These are phyloP conservation scores for Clarkia xantiana DNA, from an alignment of 345 rosid genomes.

Conservation along the genomic window DNA sequence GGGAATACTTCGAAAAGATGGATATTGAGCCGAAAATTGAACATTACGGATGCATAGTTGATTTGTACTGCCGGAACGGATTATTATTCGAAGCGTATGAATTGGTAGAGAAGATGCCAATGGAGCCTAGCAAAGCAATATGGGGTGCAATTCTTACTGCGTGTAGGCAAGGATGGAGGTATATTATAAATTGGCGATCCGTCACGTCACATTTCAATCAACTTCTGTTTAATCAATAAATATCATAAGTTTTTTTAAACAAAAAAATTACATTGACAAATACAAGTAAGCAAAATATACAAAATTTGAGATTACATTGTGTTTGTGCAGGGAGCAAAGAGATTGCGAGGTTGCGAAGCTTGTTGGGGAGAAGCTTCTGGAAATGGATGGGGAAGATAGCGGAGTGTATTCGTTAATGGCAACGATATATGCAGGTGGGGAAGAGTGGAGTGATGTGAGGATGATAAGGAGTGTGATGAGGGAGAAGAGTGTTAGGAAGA, in stretches of 20 bases:
- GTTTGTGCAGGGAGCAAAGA: conserved; percentile 12
- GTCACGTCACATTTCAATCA: too few species aligned
- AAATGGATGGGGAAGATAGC: conserved; percentile 25
- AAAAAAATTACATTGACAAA: too few species aligned
- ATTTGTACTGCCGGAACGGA: conserved; percentile 22
- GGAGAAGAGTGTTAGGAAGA: conserved; percentile 21
- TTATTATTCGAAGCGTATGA: conserved; percentile 21
- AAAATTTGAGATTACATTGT: too few species aligned
- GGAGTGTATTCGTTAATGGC: conserved; percentile 23
- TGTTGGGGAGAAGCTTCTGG: conserved; percentile 15
- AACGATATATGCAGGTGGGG: conserved; percentile 12
- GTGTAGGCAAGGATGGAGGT: conserved; percentile 5
- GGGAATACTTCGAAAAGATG: conserved; percentile 14
- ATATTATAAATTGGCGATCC: too few species aligned
- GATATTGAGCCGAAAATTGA: conserved; percentile 22
- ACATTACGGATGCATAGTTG: conserved; percentile 32
- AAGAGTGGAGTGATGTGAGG: conserved; percentile 22
- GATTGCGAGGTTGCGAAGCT: conserved; percentile 20
- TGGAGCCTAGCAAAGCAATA: conserved; percentile 21
- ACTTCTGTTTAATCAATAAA: too few species aligned
- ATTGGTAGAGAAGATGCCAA: conserved; percentile 19
- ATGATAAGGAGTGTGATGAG: conserved; percentile 21
- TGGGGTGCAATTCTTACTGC: conserved; percentile 33
- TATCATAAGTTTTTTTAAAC: too few species aligned
- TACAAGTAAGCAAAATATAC: too few species aligned